Evolutionary conservation across 225 moss, liverwort and hornwort species (phyloP).

Genomic region (Sphagnum tenellum): DNA sequence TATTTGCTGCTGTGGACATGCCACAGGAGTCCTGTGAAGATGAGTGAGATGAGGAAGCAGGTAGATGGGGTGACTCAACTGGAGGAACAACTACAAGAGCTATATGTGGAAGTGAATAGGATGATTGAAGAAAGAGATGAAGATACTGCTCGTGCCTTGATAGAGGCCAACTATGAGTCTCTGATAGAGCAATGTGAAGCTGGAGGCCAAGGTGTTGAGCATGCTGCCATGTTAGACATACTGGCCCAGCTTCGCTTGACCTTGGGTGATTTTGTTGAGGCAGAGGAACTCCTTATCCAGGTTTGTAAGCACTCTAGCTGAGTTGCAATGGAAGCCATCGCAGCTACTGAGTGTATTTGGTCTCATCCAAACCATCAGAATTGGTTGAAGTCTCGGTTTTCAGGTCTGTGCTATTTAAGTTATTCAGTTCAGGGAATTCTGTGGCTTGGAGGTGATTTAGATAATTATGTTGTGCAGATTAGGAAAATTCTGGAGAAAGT

Average conservation of each 20-base stretch:
- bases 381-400: neutral
- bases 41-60: constrained; percentile 33
- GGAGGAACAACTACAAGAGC: constrained; percentile 70
- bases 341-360: too few species aligned
- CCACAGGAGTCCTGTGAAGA: constrained; percentile 32
- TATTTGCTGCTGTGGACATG: too few species aligned
- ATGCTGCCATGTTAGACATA: constrained; percentile 82
- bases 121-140: constrained; percentile 73
- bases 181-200: constrained; percentile 65
- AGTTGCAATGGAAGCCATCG: too few species aligned
- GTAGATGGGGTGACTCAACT: constrained; percentile 44
- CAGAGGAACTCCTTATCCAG: constrained; percentile 60
- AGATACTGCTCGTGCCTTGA: constrained; percentile 55
- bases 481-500: constrained; percentile 49
- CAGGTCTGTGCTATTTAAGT: too few species aligned
- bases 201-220: constrained; percentile 75
- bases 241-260: constrained; percentile 76
- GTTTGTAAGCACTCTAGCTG: too few species aligned
- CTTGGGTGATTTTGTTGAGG: constrained; percentile 63
- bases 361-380: too few species aligned
- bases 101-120: constrained; percentile 56
- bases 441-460: too few species aligned
- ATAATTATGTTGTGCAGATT: constrained; percentile 25
- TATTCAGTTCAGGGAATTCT: too few species aligned
- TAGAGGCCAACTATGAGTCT: constrained; percentile 75